phyloP scores from a whole-genome alignment of 2,329 filamentous ascomycete species.

The Pyrenophora seminiperda region DNA sequence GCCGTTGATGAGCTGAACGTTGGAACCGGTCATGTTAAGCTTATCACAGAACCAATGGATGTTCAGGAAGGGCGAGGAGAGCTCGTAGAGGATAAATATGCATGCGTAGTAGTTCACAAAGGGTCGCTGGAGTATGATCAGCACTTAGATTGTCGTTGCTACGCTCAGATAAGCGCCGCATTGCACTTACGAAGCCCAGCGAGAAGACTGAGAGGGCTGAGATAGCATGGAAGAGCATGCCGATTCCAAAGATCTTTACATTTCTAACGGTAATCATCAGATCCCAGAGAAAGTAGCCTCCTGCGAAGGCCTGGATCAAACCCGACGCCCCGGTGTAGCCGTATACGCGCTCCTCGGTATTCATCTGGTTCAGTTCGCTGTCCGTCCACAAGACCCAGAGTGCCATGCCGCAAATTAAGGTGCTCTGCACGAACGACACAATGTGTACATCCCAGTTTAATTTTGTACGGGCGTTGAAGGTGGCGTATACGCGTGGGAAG shows the following conservation, averaged over 20 bases:
- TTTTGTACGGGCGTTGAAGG: slow-evolving; percentile 65
- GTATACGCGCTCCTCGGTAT: slow-evolving; percentile 72
- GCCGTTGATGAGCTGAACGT: slow-evolving; percentile 77
- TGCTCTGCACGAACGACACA: slow-evolving; percentile 79
- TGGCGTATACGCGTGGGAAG: slow-evolving; percentile 67
- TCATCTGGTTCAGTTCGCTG: slow-evolving; percentile 69
- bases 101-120: slow-evolving; percentile 83
- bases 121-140: slow-evolving; percentile 63
- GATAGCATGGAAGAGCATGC: slow-evolving; percentile 77
- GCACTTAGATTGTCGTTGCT: not conserved
- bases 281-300: slow-evolving; percentile 87
- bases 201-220: slow-evolving; percentile 75
- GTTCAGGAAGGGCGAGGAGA: slow-evolving; percentile 84
- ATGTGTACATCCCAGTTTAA: slow-evolving; percentile 87
- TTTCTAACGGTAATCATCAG: slow-evolving; percentile 70
- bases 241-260: slow-evolving; percentile 73
- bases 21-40: slow-evolving; percentile 76
- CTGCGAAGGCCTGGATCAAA: slow-evolving; percentile 75
- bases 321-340: slow-evolving; percentile 75
- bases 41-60: slow-evolving; percentile 94
- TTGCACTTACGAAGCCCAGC: slow-evolving; percentile 73
- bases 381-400: slow-evolving; percentile 73
- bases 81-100: slow-evolving; percentile 84
- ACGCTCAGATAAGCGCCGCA: not conserved
- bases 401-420: slow-evolving; percentile 72